Percentiles rank a stretch among this genome's conserved stretches.
phyloP scores from a whole-genome alignment of 148 eudicot genomes.

The Camellia granthamiana region DNA sequence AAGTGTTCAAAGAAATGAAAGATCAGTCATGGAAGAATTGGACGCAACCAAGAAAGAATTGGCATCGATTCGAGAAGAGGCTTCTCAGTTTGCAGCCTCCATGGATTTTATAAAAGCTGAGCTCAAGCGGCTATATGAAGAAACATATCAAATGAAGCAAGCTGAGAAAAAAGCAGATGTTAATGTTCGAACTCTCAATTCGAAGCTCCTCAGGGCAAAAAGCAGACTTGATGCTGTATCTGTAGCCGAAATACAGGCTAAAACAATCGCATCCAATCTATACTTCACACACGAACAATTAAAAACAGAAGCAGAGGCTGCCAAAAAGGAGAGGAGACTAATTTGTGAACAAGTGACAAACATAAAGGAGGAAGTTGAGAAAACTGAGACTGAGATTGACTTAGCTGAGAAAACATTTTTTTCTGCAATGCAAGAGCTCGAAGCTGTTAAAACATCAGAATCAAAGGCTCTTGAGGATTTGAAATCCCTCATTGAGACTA shows the following conservation, averaged over 20 bases:
- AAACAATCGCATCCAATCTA: constrained; percentile 40
- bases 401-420: constrained; percentile 39
- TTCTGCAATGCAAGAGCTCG: constrained; percentile 52
- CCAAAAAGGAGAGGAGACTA: constrained; percentile 37
- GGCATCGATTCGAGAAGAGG: constrained; percentile 35
- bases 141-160: constrained; percentile 33
- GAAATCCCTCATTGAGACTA: constrained; percentile 37
- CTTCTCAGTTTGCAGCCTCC: constrained; percentile 51
- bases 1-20: constrained; percentile 11
- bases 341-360: constrained; percentile 37
- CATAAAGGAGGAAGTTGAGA: constrained; percentile 41
- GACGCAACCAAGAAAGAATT: constrained; percentile 53
- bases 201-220: constrained; percentile 56
- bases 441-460: constrained; percentile 49
- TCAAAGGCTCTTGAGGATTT: constrained; percentile 52
- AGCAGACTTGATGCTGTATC: constrained; percentile 44
- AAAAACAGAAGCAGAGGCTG: constrained; percentile 39
- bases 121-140: constrained; percentile 31
- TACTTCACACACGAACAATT: constrained; percentile 36
- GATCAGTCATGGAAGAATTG: constrained; percentile 33
- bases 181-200: constrained; percentile 41
- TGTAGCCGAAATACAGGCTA: constrained; percentile 42
- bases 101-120: constrained; percentile 63
- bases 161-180: constrained; percentile 41
- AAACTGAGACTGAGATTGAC: constrained; percentile 42